Evolutionary conservation across 75 land plant genomes (phyloP).

Genomic region (Larix kaempferi): DNA sequence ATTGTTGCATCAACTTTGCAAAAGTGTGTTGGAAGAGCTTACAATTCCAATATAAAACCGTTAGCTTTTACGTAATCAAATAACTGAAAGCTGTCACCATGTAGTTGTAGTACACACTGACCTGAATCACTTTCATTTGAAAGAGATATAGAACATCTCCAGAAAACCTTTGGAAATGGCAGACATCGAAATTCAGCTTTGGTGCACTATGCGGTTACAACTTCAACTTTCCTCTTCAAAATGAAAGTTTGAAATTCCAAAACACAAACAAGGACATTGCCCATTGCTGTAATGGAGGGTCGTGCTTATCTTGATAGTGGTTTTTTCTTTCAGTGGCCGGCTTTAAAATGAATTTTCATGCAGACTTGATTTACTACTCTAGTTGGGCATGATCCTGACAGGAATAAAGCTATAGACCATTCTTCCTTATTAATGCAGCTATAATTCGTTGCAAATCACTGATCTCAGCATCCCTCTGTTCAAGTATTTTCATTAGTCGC

Average conservation of each 20-base stretch:
- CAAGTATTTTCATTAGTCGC: slow-evolving; percentile 20
- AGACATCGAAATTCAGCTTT: not conserved
- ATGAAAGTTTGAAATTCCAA: not conserved
- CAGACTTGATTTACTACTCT: not conserved
- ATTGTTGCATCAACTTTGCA: too few relatives aligned
- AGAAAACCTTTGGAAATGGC: too few relatives aligned
- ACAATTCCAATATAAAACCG: slow-evolving; percentile 5
- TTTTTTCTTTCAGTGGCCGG: not conserved
- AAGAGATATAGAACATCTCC: not conserved
- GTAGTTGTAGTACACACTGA: not conserved
- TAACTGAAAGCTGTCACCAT: not conserved
- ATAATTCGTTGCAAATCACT: slow-evolving; percentile 25
- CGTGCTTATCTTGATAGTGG: not conserved
- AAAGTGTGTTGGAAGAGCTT: too few relatives aligned
- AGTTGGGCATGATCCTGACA: not conserved
- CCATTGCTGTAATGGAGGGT: not conserved
- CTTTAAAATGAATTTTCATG: not conserved
- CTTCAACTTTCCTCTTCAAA: not conserved
- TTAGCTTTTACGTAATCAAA: not conserved
- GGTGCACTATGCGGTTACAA: not conserved
- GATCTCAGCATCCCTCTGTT: slow-evolving; percentile 35
- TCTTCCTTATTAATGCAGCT: slow-evolving; percentile 29
- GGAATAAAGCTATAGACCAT: slow-evolving; percentile 8
- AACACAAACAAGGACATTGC: not conserved
- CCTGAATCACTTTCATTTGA: not conserved